Evolutionary conservation across 1,139 yeast genomes (phyloP), one percentile per base, ranked within the genome.

Genomic region (Saccharomyces hybrid): DNA sequence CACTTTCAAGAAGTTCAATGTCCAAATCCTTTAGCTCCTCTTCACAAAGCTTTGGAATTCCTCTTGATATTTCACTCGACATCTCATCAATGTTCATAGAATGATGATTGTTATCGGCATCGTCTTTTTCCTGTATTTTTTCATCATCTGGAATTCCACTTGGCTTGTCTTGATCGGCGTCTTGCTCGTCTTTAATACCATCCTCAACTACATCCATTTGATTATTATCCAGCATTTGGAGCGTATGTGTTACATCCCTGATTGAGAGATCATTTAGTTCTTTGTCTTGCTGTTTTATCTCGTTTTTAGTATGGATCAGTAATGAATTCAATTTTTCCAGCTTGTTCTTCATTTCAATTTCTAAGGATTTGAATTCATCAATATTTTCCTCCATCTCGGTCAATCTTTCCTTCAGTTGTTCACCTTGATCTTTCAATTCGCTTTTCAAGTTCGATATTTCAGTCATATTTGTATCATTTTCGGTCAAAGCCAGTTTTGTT

Each of bases 331-430:
- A 75, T 61, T 83, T 83, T 56, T 87, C 95, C 53, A 87, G 71
- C 57, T 81, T 80, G 61, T 84, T 84, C 48, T 77, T 78, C 27
- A 86, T 70, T 62, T 87, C 95, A 51, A 88, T 78, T 65, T 87
- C 93, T 27, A 76, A 75, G n/a, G 89, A 83, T 62, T 82, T 79
- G 61, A 83, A 78, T 47, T 80, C 79, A 59, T 84, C 83, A 54
- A 85, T 78, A 52, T 77, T 74, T n/a, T 73, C 75, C 53, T 77
- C 77, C 62, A 79, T 75, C 38, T 75, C 80, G 49, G 80, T 84
- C 47, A 84, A 68, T 46, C 75, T 76, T 5, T 70, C 72, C 56
- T 79, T 78, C 31, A 79, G 61, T 2, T 55, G 50, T 41, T 69
- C 70, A 13, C 70, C 56, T 49, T 66, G 60, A 2, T 56, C 56